phyloP scores from a whole-genome alignment of 306 rosid species.

The Quercus parvula region DNA sequence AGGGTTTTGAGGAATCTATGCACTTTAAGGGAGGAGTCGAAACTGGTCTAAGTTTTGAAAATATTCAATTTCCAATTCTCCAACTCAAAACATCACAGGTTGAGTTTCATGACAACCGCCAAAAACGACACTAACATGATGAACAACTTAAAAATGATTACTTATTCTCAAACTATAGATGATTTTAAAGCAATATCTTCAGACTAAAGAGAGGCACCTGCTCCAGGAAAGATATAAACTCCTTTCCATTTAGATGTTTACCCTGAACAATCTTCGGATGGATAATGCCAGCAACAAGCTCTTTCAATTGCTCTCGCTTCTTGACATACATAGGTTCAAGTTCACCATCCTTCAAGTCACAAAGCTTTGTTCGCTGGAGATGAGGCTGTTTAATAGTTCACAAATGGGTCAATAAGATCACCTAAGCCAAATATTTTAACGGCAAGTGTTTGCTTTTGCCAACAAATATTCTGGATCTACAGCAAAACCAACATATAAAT shows the following conservation, averaged over 20 bases:
- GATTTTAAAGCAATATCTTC: neutral
- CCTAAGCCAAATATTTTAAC: neutral
- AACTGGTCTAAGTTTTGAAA: neutral
- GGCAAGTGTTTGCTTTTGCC: neutral
- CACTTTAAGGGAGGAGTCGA: neutral
- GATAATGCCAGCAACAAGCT: conserved; percentile 70
- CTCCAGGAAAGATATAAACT: conserved; percentile 77
- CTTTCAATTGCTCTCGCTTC: conserved; percentile 76
- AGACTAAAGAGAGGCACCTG: conserved; percentile 53
- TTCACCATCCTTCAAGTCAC: conserved; percentile 87
- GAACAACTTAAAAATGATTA: conserved; percentile 13
- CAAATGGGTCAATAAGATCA: conserved; percentile 1
- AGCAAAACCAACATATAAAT: neutral
- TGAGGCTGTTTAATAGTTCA: conserved; percentile 75
- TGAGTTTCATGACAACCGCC: neutral
- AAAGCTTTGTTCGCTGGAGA: conserved; percentile 88
- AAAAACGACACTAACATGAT: neutral
- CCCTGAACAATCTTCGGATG: conserved; percentile 94
- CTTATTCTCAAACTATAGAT: neutral
- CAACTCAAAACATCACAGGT: neutral
- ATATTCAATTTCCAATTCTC: neutral
- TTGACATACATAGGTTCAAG: conserved; percentile 73
- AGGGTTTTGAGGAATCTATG: neutral
- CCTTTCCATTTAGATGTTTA: conserved; percentile 70
- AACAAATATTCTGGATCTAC: neutral